Evolutionary conservation across 1,139 yeast genomes (phyloP), one percentile per base, ranked within the genome.

Genomic region (Zhuliangozyma parablackwelliae): DNA sequence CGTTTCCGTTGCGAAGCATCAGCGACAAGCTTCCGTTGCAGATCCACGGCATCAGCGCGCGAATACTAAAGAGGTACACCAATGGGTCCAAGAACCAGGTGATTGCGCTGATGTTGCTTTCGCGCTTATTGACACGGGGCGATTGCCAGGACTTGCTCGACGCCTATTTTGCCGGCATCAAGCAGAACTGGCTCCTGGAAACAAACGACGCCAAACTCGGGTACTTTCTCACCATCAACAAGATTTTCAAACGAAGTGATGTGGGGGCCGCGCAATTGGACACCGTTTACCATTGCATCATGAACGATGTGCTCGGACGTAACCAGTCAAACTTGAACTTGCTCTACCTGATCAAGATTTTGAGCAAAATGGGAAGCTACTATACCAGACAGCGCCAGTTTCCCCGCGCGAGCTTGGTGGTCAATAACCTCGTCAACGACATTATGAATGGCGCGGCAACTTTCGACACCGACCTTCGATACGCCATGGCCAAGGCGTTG

Each of bases 1-100:
- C 97, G 0, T 89, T 89, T 51, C 69, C 74, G 3, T 62, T 89
- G 31, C 59, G 55, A 1, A 51, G 61, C 0, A 61, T 82, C 31
- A 63, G 62, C 10, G 44, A 48, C 0, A 53, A 57, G 5, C 45
- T 78, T 10, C 61, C 69, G 2, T 37, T 45, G 0, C 37, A 57
- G 7, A 49, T 85, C 0, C 69, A 63, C 38, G 35, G 48, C 0
- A 45, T 70, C 7, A 69, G 72, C 3, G 21, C 46, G 13, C 31
- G 34, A 2, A 59, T 59, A 44, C 53, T 75, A 30, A 38, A 40
- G 3, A 46, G 37, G 26, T 51, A 48, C 36, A 35, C 51, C 2
- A 59, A 54, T 42, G 59, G 58, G 2, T 60, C 68, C 3, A 59
- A 59, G 35, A 56, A 63, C 23, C 69, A 48, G 34, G 40, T 65